Conservation (phyloP, 176 grass and related monocot genomes). For the Poa annua region DNA sequence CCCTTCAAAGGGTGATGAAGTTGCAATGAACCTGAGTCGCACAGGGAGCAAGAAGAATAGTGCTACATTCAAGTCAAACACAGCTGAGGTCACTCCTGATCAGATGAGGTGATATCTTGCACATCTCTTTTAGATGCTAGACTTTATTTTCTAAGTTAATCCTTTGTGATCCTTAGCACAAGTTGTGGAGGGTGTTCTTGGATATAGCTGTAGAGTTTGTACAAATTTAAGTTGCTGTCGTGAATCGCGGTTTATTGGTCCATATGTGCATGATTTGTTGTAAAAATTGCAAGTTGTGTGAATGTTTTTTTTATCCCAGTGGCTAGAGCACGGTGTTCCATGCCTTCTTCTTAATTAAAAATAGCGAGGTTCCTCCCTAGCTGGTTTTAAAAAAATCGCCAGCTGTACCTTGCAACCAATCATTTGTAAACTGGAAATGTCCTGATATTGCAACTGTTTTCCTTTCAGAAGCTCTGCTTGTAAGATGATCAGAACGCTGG, state of each 20-base stretch:
- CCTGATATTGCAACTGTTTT: conserved; percentile 28
- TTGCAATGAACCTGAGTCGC: conserved; percentile 80
- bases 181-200: conserved; percentile 8
- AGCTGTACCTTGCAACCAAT: background rate
- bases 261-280: background rate
- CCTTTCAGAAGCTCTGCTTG: conserved; percentile 84
- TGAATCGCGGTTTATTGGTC: background rate
- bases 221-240: background rate
- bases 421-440: conserved; percentile 15
- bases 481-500: conserved; percentile 96
- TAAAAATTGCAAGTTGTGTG: too few relatives aligned
- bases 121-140: conserved; percentile 21
- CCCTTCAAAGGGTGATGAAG: conserved; percentile 66
- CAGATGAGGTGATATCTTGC: conserved; percentile 76
- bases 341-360: too few relatives aligned
- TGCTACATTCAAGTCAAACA: conserved; percentile 70
- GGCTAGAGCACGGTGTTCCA: too few relatives aligned
- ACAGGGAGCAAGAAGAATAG: conserved; percentile 72
- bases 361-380: too few relatives aligned
- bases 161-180: background rate
- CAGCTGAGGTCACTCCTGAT: conserved; percentile 75
- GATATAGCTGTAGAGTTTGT: background rate
- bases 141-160: conserved; percentile 18
- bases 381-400: background rate
- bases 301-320: too few relatives aligned